Evolutionary conservation across 345 rosid genomes (phyloP), one percentile per base, ranked within the genome.

Genomic region (Murraya paniculata): DNA sequence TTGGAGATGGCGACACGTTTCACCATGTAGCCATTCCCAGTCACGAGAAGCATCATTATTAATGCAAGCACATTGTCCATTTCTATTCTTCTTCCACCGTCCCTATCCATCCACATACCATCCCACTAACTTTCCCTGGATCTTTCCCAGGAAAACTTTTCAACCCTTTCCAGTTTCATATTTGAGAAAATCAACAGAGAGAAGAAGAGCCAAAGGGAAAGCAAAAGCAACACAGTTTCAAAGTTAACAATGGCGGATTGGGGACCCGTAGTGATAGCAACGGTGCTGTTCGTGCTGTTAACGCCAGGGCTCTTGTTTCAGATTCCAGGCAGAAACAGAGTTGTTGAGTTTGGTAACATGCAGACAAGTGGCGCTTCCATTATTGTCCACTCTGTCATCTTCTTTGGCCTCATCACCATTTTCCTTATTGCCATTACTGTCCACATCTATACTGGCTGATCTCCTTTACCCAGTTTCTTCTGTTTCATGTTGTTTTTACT

Each of bases 281-380:
- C 89, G 78, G 85, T 90, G 82, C 88, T 92, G 41, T 92, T 92
- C 80, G 88, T 91, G 84, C 68, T 93, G 81, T 76, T 93, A 3
- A 83, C 85, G 24, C 94, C 95, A 7, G 94, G 97, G 31, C 90
- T 93, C 24, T 77, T 93, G 83, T 89, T 90, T 82, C 95, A 93
- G 90, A 68, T 93, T 30, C 95, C 95, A 0, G 94, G 90, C 31
- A 72, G 82, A 76, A 80, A 81, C 86, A 84, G 84, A 39, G 79
- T 64, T 25, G 84, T 91, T 58, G 94, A 90, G 80, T 90, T 91
- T 28, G 94, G 95, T 13, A 91, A 86, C 75, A 79, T 91, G 87
- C 90, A 88, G 75, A 93, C 95, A 16, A 88, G 91, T 64, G 94
- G 88, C 19, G 86, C 84, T 57, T 86, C 95, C 1, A 89, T 91